Evolutionary conservation across 1,139 yeast species (phyloP).

Genomic region (Yamadazyma conglobata): DNA sequence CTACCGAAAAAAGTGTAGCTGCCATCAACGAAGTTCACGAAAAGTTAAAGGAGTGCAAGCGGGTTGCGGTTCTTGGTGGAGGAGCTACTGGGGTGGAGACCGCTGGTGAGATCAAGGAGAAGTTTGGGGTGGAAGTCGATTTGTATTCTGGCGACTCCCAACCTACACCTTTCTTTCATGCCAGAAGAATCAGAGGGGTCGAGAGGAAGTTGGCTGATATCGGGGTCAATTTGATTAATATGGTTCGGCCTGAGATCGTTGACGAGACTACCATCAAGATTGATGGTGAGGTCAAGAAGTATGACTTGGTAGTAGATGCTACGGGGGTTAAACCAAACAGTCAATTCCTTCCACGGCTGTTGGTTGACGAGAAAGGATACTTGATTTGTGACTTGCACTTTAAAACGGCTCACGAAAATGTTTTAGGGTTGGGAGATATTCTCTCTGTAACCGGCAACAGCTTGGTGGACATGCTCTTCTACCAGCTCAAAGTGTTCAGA

Average conservation of each 20-base stretch:
- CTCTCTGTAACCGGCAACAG: constrained; percentile 16
- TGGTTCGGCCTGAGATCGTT: neutral
- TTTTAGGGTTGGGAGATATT: constrained; percentile 25
- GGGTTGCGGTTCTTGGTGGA: constrained; percentile 28
- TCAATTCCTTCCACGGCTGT: constrained; percentile 13
- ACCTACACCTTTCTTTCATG: constrained; percentile 17
- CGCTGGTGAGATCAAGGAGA: constrained; percentile 25
- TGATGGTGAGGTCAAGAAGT: constrained; percentile 12
- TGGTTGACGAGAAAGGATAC: constrained; percentile 16
- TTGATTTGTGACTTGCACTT: constrained; percentile 20
- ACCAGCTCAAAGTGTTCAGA: constrained; percentile 16
- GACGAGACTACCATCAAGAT: constrained; percentile 8
- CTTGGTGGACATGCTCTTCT: constrained; percentile 18
- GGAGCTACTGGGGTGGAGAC: constrained; percentile 32
- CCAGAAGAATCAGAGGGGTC: constrained; percentile 16
- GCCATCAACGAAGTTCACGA: constrained; percentile 13
- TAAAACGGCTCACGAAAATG: constrained; percentile 18
- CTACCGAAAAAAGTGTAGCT: constrained; percentile 10
- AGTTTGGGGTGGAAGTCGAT: constrained; percentile 17
- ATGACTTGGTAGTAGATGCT: constrained; percentile 22
- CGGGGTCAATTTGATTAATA: constrained; percentile 21
- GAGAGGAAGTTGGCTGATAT: constrained; percentile 16
- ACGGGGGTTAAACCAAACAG: constrained; percentile 20
- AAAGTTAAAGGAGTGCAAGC: constrained; percentile 15
- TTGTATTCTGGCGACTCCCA: constrained; percentile 20